Evolutionary conservation across 2,329 filamentous ascomycete species (phyloP).

Genomic region (Neoscytalidium dimidiatum): DNA sequence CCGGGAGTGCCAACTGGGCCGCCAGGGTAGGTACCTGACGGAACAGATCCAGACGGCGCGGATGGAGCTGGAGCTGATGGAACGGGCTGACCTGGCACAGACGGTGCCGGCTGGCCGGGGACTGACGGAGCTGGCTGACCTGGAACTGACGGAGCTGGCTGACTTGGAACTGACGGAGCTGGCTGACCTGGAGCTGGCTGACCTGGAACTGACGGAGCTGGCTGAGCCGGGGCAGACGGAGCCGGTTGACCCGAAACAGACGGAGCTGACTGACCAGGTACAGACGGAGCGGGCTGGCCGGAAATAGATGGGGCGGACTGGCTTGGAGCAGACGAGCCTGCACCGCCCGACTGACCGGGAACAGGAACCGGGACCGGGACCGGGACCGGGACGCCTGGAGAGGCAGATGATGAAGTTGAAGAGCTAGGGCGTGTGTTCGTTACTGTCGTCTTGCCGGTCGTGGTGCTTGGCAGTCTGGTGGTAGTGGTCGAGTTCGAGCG

Average conservation of each 20-base stretch:
- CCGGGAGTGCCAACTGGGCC: neutral
- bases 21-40: neutral
- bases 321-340: neutral
- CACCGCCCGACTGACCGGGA: neutral
- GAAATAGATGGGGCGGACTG: neutral
- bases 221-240: no score
- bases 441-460: neutral
- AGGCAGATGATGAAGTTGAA: neutral
- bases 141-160: no score
- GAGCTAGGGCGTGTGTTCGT: neutral
- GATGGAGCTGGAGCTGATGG: no score
- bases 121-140: no score
- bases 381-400: neutral
- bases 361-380: neutral
- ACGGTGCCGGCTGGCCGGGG: no score
- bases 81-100: no score
- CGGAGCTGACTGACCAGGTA: no score
- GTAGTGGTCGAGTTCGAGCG: neutral
- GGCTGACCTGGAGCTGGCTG: no score
- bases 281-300: no score
- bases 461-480: neutral
- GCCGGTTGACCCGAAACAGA: no score
- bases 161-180: no score
- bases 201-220: no score
- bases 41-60: neutral